These are phyloP conservation scores for Cucumis variabilis DNA, from an alignment of 331 rosid species.

Conservation along the genomic window DNA sequence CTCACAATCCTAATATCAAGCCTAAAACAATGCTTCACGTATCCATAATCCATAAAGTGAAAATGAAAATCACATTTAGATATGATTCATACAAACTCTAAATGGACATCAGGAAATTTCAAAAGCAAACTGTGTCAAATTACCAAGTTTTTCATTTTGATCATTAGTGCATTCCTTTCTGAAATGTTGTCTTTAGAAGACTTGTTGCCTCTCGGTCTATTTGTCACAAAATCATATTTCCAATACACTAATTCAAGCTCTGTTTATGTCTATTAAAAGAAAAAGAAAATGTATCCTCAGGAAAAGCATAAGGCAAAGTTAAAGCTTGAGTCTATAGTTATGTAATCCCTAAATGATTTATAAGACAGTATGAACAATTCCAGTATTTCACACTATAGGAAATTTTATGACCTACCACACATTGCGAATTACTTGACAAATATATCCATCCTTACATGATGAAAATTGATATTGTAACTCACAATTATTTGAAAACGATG, in stretches of 20 bases:
- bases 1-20: not conserved
- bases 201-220: not conserved
- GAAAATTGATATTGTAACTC: conserved; percentile 46
- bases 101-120: not conserved
- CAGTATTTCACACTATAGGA: not conserved
- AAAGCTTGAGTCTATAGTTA: not conserved
- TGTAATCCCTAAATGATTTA: not conserved
- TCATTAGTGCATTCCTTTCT: not conserved
- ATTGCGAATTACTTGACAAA: conserved; percentile 60
- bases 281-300: not conserved
- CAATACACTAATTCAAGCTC: not conserved
- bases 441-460: conserved; percentile 49
- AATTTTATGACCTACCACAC: conserved; percentile 59
- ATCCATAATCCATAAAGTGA: not conserved
- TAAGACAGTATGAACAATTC: not conserved
- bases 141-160: not conserved
- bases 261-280: not conserved
- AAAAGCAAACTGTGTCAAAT: not conserved
- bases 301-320: not conserved
- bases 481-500: conserved; percentile 49
- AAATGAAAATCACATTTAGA: not conserved
- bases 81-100: not conserved
- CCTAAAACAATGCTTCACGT: not conserved
- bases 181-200: not conserved
- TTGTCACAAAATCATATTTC: not conserved